phyloP scores from a whole-genome alignment of 306 rosid genomes.

The Sphenostylis stenocarpa region DNA sequence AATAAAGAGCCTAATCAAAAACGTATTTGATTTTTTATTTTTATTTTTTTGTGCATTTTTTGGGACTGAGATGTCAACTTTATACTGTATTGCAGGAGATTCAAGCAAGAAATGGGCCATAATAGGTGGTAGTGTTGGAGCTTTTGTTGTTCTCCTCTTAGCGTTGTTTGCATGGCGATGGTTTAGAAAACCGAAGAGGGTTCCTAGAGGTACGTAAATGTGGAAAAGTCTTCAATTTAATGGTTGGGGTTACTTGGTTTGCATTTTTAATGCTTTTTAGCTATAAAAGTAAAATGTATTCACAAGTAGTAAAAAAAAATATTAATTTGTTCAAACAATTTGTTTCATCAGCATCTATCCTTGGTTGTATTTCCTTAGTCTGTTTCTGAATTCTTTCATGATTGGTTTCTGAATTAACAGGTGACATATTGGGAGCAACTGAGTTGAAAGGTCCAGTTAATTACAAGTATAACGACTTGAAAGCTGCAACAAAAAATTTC shows the following conservation, averaged over 20 bases:
- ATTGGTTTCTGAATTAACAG: conserved; percentile 26
- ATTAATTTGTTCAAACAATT: too few relatives aligned
- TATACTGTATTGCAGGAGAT: not conserved
- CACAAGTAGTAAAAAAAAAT: not conserved
- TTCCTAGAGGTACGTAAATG: conserved; percentile 44
- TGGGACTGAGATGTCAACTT: not conserved
- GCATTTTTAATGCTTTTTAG: not conserved
- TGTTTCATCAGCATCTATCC: too few relatives aligned
- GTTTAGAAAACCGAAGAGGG: conserved; percentile 32
- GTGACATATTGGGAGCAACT: conserved; percentile 67
- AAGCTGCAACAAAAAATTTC: conserved; percentile 58
- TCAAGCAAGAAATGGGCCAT: conserved; percentile 51
- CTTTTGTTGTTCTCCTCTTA: conserved; percentile 37
- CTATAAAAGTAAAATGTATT: not conserved
- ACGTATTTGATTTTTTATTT: too few relatives aligned
- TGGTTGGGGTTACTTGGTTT: not conserved
- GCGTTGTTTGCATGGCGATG: conserved; percentile 38
- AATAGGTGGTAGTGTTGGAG: conserved; percentile 61
- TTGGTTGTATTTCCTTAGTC: not conserved
- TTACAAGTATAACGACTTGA: conserved; percentile 54
- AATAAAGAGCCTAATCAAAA: not conserved
- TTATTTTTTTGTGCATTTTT: too few relatives aligned
- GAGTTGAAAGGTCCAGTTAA: conserved; percentile 64
- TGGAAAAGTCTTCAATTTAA: not conserved
- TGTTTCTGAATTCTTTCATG: not conserved